Percentiles rank a stretch among this genome's conserved stretches.
Evolutionary conservation across 129 eudicot genomes (phyloP).

Genomic region (Saposhnikovia divaricata): DNA sequence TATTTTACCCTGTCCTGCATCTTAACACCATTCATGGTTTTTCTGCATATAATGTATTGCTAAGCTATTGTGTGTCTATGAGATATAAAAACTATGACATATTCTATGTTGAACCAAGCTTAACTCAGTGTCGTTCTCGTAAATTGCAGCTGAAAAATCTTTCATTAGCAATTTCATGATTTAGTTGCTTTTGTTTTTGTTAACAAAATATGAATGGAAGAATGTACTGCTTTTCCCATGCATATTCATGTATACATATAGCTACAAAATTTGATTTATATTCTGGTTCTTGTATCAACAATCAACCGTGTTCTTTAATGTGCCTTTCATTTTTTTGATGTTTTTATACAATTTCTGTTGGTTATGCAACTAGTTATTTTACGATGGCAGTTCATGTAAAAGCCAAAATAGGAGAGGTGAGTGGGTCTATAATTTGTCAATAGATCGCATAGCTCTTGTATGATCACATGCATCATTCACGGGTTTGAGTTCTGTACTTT

Average conservation of each 20-base stretch:
- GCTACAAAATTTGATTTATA: neutral
- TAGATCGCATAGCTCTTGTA: conserved; percentile 20
- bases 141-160: neutral
- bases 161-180: neutral
- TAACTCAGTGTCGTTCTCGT: too few species aligned
- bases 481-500: conserved; percentile 39
- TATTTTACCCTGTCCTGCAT: neutral
- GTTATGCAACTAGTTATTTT: conserved; percentile 17
- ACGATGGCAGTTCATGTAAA: conserved; percentile 8
- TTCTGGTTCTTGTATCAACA: neutral
- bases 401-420: conserved; percentile 50
- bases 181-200: neutral
- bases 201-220: neutral
- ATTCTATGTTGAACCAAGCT: too few species aligned
- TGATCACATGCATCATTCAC: conserved; percentile 68
- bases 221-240: neutral
- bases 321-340: neutral
- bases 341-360: neutral
- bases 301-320: neutral
- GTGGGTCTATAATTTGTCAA: conserved; percentile 53
- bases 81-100: neutral
- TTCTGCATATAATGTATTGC: neutral
- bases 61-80: too few species aligned
- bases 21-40: neutral
- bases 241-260: neutral